These are phyloP conservation scores for Coemansia sp. DNA, from an alignment of 371 early-diverging fungal species.

Conservation along the genomic window DNA sequence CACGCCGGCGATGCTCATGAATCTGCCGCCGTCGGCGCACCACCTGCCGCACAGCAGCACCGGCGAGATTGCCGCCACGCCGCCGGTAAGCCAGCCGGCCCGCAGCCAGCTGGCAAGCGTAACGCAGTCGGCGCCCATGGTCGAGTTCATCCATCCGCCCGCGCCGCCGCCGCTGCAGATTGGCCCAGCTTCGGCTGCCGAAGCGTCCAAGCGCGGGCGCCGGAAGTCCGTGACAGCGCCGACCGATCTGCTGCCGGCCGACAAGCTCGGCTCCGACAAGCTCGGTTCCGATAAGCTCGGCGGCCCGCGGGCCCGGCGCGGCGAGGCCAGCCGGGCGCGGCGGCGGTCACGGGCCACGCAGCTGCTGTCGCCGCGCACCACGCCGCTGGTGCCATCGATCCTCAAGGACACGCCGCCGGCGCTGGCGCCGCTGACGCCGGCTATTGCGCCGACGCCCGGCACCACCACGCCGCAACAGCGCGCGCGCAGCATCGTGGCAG, in stretches of 20 bases:
- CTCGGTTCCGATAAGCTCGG: background rate
- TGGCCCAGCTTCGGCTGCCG: slow-evolving; percentile 8
- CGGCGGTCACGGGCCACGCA: slow-evolving; percentile 22
- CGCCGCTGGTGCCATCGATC: slow-evolving; percentile 38
- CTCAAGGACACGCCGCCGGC: slow-evolving; percentile 15
- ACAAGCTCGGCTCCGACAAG: too few relatives aligned
- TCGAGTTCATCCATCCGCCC: slow-evolving; percentile 38
- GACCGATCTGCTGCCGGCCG: background rate
- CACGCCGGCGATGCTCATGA: slow-evolving; percentile 46
- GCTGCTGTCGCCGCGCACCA: slow-evolving; percentile 31
- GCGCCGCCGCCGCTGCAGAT: slow-evolving; percentile 40
- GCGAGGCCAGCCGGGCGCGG: slow-evolving; percentile 8
- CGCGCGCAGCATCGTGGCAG: slow-evolving; percentile 15
- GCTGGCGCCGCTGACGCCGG: slow-evolving; percentile 16
- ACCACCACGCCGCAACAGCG: slow-evolving; percentile 28
- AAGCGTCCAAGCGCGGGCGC: background rate
- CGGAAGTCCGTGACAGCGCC: background rate
- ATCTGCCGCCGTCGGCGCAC: slow-evolving; percentile 45
- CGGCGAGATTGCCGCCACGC: slow-evolving; percentile 15
- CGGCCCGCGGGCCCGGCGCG: slow-evolving; percentile 5
- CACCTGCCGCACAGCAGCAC: slow-evolving; percentile 37
- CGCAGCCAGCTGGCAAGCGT: background rate
- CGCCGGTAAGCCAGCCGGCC: background rate
- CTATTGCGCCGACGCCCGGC: background rate
- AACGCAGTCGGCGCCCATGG: slow-evolving; percentile 40